Evolutionary conservation across 208 protist genomes (phyloP), one percentile per base, ranked within the genome.

Genomic region (Leishmania tarentolae): DNA sequence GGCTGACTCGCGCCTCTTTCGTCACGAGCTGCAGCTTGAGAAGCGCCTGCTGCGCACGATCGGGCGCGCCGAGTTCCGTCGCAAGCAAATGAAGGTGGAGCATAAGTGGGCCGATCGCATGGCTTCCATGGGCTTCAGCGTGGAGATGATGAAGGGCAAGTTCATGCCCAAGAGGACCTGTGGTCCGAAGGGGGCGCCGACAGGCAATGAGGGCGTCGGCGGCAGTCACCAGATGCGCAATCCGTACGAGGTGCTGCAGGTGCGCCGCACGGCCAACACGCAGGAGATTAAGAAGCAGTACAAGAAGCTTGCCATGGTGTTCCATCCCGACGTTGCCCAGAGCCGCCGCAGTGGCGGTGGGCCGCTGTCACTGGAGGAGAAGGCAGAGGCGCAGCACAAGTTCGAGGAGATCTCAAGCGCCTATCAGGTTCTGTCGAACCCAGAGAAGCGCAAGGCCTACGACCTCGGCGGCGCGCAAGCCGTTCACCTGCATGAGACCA

Each of bases 371-470:
- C 79, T 79, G 0, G 75, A 88, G 73, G 90, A 97, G 84, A 81
- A 87, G 47, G 72, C 50, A 0, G 76, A 85, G 31, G 84, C 90
- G 42, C 88, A 95, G 79, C 66, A 50, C 72, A 94, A 90, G 84
- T 97, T 97, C 83, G 91, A 91, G 42, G 82, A 81, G 35, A 94
- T 97, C 66, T 87, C 90, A 31, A 86, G 74, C 66, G 94, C 94
- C 13, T 97, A 97, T 72, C 92, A 96, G 75, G 87, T 97, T 52
- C 84, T 97, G n/a, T 96, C 92, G 7, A 97, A 97, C 78, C 86
- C 91, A 24, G 94, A 97, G 82, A 95, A 94, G 79, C 91, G 92
- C 24, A 84, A 86, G 59, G 92, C 94, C 28, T 97, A 91, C 80
- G 92, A 97, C 76, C 28, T 88, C 53, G 94, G 88, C 52, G 94